phyloP scores from a whole-genome alignment of 2,329 filamentous ascomycete genomes.

The Coniella lustricola region DNA sequence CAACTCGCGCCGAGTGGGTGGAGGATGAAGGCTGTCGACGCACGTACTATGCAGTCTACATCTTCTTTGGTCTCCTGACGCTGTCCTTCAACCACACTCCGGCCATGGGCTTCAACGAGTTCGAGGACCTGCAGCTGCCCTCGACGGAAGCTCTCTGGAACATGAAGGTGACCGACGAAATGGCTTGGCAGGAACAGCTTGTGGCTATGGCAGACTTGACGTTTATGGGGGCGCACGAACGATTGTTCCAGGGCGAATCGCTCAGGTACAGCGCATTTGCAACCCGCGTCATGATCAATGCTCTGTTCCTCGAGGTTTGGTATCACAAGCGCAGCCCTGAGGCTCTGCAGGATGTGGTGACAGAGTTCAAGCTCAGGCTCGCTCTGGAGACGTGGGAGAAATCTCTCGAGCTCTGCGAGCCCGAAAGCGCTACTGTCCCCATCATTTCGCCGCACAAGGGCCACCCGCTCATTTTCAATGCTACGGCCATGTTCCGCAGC shows the following conservation, averaged over 20 bases:
- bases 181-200: constrained; percentile 76
- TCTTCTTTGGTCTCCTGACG: constrained; percentile 94
- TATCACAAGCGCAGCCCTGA: constrained; percentile 98
- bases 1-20: constrained; percentile 85
- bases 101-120: constrained; percentile 96
- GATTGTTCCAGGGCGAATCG: constrained; percentile 87
- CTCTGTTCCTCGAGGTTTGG: constrained; percentile 96
- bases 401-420: constrained; percentile 87
- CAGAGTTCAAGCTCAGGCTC: constrained; percentile 93
- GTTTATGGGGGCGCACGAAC: constrained; percentile 90
- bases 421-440: constrained; percentile 80
- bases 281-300: constrained; percentile 97
- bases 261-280: constrained; percentile 94
- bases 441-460: constrained; percentile 92
- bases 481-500: constrained; percentile 94
- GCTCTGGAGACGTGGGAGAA: constrained; percentile 99
- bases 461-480: constrained; percentile 95
- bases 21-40: constrained; percentile 94
- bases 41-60: constrained; percentile 97
- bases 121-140: constrained; percentile 85
- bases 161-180: constrained; percentile 68
- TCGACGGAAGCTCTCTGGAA: constrained; percentile 96
- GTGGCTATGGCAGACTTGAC: constrained; percentile 67
- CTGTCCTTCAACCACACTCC: constrained; percentile 97
- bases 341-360: constrained; percentile 91